phyloP scores from a whole-genome alignment of 345 rosid species.

The Turritis glabra region DNA sequence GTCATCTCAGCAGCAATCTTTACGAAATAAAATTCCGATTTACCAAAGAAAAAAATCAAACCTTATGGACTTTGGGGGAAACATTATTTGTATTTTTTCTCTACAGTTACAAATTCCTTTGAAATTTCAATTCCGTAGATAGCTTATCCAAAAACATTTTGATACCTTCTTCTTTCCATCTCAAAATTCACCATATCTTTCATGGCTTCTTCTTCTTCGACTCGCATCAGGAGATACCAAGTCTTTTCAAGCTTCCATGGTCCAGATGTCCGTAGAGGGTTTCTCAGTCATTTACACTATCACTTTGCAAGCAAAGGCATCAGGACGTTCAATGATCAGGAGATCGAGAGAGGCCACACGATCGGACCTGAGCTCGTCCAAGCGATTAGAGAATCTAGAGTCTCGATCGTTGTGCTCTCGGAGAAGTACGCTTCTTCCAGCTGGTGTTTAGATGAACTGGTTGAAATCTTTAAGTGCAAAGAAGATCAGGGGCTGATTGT shows the following conservation, averaged over 20 bases:
- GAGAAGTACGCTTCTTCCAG: not conserved
- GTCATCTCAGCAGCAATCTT: too few species aligned
- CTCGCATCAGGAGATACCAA: not conserved
- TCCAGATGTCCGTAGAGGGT: slow-evolving; percentile 3
- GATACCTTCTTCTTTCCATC: too few species aligned
- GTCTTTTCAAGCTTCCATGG: slow-evolving; percentile 13
- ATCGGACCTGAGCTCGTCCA: not conserved
- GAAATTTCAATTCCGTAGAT: too few species aligned
- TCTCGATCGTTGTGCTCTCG: not conserved
- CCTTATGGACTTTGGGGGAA: too few species aligned
- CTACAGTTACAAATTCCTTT: too few species aligned
- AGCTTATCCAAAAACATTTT: too few species aligned
- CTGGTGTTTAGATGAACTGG: not conserved
- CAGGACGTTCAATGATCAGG: not conserved
- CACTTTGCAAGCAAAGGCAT: not conserved
- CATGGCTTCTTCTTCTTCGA: not conserved
- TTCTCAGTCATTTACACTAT: not conserved
- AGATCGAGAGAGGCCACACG: not conserved
- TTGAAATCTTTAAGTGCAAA: not conserved
- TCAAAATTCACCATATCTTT: too few species aligned
- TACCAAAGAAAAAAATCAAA: too few species aligned
- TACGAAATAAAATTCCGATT: too few species aligned
- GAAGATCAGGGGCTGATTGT: not conserved
- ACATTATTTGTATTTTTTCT: too few species aligned
- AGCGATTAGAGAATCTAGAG: not conserved